Conservation (phyloP, 495 filamentous ascomycete species). For the Neurospora pannonica region DNA sequence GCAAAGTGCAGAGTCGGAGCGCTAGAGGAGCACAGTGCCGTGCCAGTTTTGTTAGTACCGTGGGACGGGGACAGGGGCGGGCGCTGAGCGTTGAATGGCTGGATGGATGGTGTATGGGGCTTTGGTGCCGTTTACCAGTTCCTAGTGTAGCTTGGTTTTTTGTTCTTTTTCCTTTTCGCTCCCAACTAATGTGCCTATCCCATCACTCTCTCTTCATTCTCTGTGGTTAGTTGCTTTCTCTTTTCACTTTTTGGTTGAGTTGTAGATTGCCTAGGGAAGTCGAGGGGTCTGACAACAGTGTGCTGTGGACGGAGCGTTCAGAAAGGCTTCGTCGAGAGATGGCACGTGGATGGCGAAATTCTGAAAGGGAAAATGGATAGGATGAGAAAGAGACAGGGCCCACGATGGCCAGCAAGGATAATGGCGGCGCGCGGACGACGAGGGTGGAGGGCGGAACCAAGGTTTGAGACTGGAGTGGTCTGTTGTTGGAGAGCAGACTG, state of each 20-base stretch:
- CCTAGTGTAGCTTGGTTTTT: neutral
- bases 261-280: neutral
- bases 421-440: neutral
- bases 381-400: neutral
- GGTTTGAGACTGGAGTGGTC: neutral
- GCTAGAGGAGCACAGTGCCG: neutral
- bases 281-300: neutral
- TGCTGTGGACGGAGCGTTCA: neutral
- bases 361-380: neutral
- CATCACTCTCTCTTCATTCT: neutral
- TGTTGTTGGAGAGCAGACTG: neutral
- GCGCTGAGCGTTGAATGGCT: neutral
- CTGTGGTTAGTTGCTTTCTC: neutral
- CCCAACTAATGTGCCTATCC: neutral
- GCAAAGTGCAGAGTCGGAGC: neutral
- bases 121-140: neutral
- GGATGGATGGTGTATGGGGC: neutral
- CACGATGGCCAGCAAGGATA: neutral
- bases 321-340: neutral
- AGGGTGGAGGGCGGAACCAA: neutral
- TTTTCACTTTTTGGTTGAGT: neutral
- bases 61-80: neutral
- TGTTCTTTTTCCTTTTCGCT: neutral
- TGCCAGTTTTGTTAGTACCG: neutral
- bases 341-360: neutral